Evolutionary conservation across 768 basidiomycete genomes (phyloP), one percentile per base, ranked within the genome.

Genomic region (Boletus huronensis): DNA sequence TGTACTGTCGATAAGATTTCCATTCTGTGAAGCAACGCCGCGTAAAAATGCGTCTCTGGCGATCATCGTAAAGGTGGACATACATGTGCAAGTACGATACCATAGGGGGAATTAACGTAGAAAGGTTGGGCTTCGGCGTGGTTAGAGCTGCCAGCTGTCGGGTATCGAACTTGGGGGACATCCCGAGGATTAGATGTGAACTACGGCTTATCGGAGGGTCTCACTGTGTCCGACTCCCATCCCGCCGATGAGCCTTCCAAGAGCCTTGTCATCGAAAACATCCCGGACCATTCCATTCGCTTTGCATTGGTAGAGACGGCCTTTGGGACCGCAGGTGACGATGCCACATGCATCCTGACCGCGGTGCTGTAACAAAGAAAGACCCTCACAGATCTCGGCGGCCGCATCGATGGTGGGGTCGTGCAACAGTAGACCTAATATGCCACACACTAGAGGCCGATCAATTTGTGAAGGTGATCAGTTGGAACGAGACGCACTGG

Each of bases 61-160:
- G 34, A 31, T 17, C 28, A 19, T 19, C 2, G 40, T 14, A 19
- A 50, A 28, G 35, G 46, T 45, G 43, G 26, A 77, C 87, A 59
- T 70, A 95, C 96, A 78, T 99, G 96, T 19, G 92, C 97, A 68
- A 99, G 89, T 58, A 95, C 93, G 66, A 99, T 96, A 48, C 97
- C 97, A 70, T 98, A 99, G 3, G 97, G 97, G n/a, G 94, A 96
- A 76, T 99, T 99, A 64, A 99, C 97, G 69, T 99, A 99, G 79
- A 99, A 99, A 1, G 97, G 97, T 68, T 99, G 97, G 8, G 97
- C 95, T 70, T 99, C 97, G 11, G 96, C 88, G 61, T 97, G 90
- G 54, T 94, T 90, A 54, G 93, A 97, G 67, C 93, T 93, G 47
- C 97, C 97, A 50, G 97, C 97, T 57, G 97, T 98, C 10, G 97